Evolutionary conservation across 192 early-diverging fungal species (phyloP), one percentile per base, ranked within the genome.

Genomic region (Neocallimastix lanati): DNA sequence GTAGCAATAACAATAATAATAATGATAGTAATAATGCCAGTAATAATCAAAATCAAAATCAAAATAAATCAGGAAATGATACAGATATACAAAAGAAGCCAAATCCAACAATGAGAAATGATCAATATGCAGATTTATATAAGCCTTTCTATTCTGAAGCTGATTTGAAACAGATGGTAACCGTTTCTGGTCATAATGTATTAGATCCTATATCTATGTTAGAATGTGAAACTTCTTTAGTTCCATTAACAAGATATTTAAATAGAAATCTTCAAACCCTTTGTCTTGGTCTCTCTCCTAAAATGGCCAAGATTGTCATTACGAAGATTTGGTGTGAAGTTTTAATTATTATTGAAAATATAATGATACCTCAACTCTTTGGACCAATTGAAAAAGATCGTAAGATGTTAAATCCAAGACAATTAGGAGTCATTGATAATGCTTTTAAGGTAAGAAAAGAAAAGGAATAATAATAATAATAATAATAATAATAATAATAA

Each of bases 281-380:
- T 29, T 92, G 91, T 77, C 85, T 90, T 28, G 86, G 91, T 33
- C 85, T 94, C 25, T 89, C 91, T 38, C 87, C 90, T 18, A 85
- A 86, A 28, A 88, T 91, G 27, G 91, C 93, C 80, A 86, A 88
- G 28, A 84, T 86, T 77, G 91, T 93, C 14, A 89, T 93, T 37
- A 80, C 85, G 28, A 89, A 86, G 67, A 88, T 93, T 29, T 94
- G 93, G 93, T 86, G 86, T 78, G 93, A 93, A 77, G 90, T 92
- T n/a, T 82, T 93, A 28, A 80, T 86, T 12, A 83, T 89, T 4
- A 83, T 94, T 35, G 93, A 94, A 80, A 88, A 88, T 67, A 83
- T 93, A 0, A 80, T 94, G 29, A 82, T 93, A 78, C 93, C 93
- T 3, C 93, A 85, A 29, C 82, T 89, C 30, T 89, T 83, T 80